These are phyloP conservation scores for Yamadazyma pseudoaaseri DNA, from an alignment of 1,139 yeast species.

Conservation along the genomic window DNA sequence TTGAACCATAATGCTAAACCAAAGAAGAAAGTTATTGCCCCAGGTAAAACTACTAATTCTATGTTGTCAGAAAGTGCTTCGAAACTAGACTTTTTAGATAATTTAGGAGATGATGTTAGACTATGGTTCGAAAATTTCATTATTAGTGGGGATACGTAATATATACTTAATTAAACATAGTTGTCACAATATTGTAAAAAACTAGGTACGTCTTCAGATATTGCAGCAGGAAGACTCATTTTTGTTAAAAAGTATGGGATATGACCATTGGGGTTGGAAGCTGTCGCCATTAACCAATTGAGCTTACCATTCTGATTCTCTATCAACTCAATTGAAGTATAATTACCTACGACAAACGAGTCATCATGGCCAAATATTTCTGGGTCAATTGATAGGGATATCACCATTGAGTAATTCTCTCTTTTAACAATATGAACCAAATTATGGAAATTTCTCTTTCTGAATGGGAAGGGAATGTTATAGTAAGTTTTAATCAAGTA, in stretches of 20 bases:
- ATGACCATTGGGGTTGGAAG: constrained; percentile 65
- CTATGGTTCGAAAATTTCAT: constrained; percentile 37
- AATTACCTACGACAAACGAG: constrained; percentile 39
- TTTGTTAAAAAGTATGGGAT: constrained; percentile 66
- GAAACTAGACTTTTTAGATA: constrained; percentile 40
- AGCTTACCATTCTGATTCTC: constrained; percentile 37
- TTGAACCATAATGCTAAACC: constrained; percentile 22
- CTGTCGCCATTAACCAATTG: constrained; percentile 64
- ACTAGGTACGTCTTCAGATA: constrained; percentile 67
- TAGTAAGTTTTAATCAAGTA: constrained; percentile 38
- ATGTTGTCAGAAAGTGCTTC: constrained; percentile 22
- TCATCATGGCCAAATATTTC: constrained; percentile 9
- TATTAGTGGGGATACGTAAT: constrained; percentile 19
- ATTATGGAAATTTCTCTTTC: constrained; percentile 55
- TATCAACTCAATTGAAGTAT: constrained; percentile 61
- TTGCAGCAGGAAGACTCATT: constrained; percentile 51
- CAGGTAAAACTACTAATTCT: constrained; percentile 13
- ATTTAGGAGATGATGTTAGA: constrained; percentile 45
- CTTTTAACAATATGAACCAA: constrained; percentile 41
- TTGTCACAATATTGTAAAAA: constrained; percentile 48
- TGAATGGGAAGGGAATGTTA: constrained; percentile 49
- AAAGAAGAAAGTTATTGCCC: constrained; percentile 13
- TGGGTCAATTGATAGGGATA: constrained; percentile 15
- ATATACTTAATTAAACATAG: neutral
- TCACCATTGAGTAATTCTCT: constrained; percentile 9